Evolutionary conservation across 495 filamentous ascomycete species (phyloP).

Genomic region (Penicillium pancosmium): DNA sequence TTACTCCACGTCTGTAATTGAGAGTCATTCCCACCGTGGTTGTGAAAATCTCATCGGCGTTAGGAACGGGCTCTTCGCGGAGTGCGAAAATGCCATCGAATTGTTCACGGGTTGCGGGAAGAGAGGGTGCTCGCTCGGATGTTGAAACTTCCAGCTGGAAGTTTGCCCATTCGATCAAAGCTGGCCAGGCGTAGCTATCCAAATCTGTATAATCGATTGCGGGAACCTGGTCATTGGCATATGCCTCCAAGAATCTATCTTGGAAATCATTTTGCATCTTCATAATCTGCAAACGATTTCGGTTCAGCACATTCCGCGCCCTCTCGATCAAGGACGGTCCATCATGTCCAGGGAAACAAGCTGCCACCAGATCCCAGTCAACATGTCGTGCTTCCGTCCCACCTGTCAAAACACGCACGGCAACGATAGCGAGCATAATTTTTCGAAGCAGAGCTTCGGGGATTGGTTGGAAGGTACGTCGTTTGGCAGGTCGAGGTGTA

Average conservation of each 20-base stretch:
- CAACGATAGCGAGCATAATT: slow-evolving; percentile 71
- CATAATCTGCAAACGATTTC: slow-evolving; percentile 62
- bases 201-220: slow-evolving; percentile 72
- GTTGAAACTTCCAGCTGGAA: slow-evolving; percentile 49
- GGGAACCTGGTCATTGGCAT: slow-evolving; percentile 67
- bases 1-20: slow-evolving; percentile 35
- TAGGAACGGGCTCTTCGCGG: slow-evolving; percentile 40
- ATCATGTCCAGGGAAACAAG: slow-evolving; percentile 65
- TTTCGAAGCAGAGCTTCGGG: slow-evolving; percentile 32
- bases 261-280: slow-evolving; percentile 79
- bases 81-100: slow-evolving; percentile 54
- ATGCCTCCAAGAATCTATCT: slow-evolving; percentile 72
- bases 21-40: slow-evolving; percentile 34
- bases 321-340: slow-evolving; percentile 58
- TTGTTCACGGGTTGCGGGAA: slow-evolving; percentile 53
- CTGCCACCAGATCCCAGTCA: slow-evolving; percentile 73
- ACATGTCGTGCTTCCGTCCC: slow-evolving; percentile 64
- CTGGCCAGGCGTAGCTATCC: slow-evolving; percentile 74
- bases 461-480: slow-evolving; percentile 27
- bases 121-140: slow-evolving; percentile 44
- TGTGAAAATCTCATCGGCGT: slow-evolving; percentile 47
- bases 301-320: slow-evolving; percentile 60
- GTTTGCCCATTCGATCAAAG: slow-evolving; percentile 72
- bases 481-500: slow-evolving; percentile 22
- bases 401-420: slow-evolving; percentile 72